A percentile compares a stretch with the other conserved stretches of the same genome.
Conservation (phyloP, 2,329 filamentous ascomycete genomes). For the Pseudocercospora eumusae region DNA sequence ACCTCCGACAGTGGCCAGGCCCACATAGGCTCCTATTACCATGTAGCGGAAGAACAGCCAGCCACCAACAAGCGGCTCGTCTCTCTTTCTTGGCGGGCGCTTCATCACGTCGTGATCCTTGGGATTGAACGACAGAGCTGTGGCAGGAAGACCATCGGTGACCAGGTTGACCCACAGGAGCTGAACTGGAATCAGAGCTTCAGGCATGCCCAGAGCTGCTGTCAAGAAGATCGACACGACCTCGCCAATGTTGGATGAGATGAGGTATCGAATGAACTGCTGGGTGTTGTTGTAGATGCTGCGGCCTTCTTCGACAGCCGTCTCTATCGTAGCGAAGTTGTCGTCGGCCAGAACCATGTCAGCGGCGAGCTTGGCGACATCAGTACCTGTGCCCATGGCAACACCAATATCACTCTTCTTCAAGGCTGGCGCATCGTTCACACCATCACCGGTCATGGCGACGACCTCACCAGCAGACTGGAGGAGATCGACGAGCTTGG, state of each 20-base stretch:
- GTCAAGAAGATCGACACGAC: conserved; percentile 99
- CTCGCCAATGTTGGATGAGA: conserved; percentile 98
- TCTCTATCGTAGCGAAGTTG: conserved; percentile 97
- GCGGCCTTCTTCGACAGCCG: conserved; percentile 93
- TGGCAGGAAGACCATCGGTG: conserved; percentile 94
- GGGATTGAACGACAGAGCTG: conserved; percentile 95
- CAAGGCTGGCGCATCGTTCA: conserved; percentile 94
- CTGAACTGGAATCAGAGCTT: conserved; percentile 94
- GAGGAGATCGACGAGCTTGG: conserved; percentile 93
- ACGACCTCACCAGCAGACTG: conserved; percentile 93
- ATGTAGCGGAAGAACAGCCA: conserved; percentile 99
- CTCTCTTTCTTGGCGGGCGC: conserved; percentile 83
- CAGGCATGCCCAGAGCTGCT: conserved; percentile 93
- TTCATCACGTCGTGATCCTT: conserved; percentile 99
- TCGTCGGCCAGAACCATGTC: conserved; percentile 99
- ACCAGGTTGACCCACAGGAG: conserved; percentile 98
- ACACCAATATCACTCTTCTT: conserved; percentile 99
- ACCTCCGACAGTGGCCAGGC: conserved; percentile 88
- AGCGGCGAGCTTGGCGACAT: conserved; percentile 92
- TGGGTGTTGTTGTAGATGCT: conserved; percentile 99
- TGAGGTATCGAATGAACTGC: conserved; percentile 98
- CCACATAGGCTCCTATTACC: conserved; percentile 93
- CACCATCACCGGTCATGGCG: conserved; percentile 98
- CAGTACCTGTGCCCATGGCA: conserved; percentile 96
- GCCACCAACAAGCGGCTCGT: conserved; percentile 86